Base-by-base conservation (phyloP, 2,329 filamentous ascomycete genomes). In the Fusarium oxysporum region DNA sequence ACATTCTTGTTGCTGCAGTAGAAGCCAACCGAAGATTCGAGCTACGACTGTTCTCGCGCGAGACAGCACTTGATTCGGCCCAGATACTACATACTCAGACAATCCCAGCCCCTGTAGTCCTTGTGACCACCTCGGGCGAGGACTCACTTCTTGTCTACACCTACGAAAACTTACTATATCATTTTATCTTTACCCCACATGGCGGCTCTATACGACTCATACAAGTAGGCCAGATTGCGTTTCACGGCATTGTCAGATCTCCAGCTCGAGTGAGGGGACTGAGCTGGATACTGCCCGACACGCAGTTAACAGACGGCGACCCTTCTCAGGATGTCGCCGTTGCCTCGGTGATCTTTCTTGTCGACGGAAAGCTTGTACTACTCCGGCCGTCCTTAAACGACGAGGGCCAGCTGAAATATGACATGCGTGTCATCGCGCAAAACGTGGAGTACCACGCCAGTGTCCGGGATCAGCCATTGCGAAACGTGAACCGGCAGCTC, bases 141-240 rank as follows among this genome's bases (percentile, higher is more conserved):
- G 96, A 99, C 82, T 98, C 96, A 1, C 87, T 99, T 33, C 88
- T 99, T 37, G 96, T 98, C 16, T 99, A 99, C 81, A 99, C 96
- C 0, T 95, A 97, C 80, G 96, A 98, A 80, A 99, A 99, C 80
- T 88, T 97, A 16, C 87, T 99, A 21, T 96, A 98, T 79, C 96
- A 99, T 80, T 99, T 95, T 80, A 91, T 99, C 68, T 96, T 99
- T 72, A 91, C 93, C 0, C 88, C 91, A 1, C 87, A 90, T 28
- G 86, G 89, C n/a, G 91, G 87, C 21, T 85, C 91, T 28, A 89
- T 97, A 38, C 92, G 91, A 47, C 87, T 98, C 35, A 89, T 97
- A 11, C 95, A 97, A 79, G 95, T 98, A n/a, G 96, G 97, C 14
- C 96, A 98, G 80, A 99, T 99, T 78, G 96, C 94, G 17, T 96